These are phyloP conservation scores for Xylariaceae sp. DNA, from an alignment of 2,329 filamentous ascomycete species.

Conservation along the genomic window DNA sequence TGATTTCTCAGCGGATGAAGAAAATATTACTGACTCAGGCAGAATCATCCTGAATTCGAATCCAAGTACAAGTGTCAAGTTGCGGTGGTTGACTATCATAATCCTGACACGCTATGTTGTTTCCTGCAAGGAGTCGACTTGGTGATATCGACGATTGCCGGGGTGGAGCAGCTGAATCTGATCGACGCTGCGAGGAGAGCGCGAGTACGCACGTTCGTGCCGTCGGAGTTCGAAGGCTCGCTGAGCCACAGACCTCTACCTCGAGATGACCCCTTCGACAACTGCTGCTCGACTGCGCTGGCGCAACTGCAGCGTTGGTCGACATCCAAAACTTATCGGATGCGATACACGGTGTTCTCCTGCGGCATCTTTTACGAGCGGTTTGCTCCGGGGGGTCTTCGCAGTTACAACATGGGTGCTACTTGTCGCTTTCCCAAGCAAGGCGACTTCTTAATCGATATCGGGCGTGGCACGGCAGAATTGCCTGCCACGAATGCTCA, in stretches of 20 bases:
- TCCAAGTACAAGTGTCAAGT: slow-evolving; percentile 57
- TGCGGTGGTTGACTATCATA: slow-evolving; percentile 61
- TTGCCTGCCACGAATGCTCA: slow-evolving; percentile 51
- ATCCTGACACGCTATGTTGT: slow-evolving; percentile 54
- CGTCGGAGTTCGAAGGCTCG: slow-evolving; percentile 69
- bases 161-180: slow-evolving; percentile 60
- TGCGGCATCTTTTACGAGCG: slow-evolving; percentile 74
- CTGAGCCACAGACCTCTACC: slow-evolving; percentile 46
- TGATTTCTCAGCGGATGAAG: background rate
- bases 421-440: slow-evolving; percentile 50
- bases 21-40: slow-evolving; percentile 15
- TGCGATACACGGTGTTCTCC: slow-evolving; percentile 65
- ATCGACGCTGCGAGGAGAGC: slow-evolving; percentile 65
- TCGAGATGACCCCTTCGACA: slow-evolving; percentile 53
- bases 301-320: slow-evolving; percentile 44
- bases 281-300: slow-evolving; percentile 52
- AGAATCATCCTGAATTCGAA: slow-evolving; percentile 52
- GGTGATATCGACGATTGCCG: slow-evolving; percentile 68
- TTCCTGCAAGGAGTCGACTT: slow-evolving; percentile 67
- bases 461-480: slow-evolving; percentile 52
- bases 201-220: slow-evolving; percentile 64
- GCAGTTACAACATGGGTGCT: slow-evolving; percentile 52
- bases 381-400: slow-evolving; percentile 63
- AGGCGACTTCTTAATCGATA: slow-evolving; percentile 62
- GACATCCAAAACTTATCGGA: slow-evolving; percentile 41